A percentile compares a stretch with the other conserved stretches of the same genome.
Conservation (phyloP, 78 protist species). For the Dictyostelium capitatum region DNA sequence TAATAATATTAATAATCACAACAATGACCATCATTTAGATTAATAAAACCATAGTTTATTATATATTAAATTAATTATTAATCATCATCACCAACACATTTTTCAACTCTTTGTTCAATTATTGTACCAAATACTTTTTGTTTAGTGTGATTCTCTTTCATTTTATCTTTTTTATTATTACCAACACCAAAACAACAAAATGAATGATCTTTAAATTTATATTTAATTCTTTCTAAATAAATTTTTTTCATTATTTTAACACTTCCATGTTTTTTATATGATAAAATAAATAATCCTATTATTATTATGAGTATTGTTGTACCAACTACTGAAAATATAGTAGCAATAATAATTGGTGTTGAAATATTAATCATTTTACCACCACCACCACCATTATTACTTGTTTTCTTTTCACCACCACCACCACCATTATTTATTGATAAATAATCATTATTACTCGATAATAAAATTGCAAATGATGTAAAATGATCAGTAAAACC, state of each 20-base stretch:
- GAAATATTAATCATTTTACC: neutral
- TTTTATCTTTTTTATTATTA: neutral
- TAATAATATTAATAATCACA: neutral
- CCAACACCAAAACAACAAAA: neutral
- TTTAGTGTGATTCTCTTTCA: neutral
- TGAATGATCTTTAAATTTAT: neutral
- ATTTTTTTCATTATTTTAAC: slow-evolving; percentile 23
- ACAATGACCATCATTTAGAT: neutral
- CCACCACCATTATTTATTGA: neutral
- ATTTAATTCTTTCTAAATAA: slow-evolving; percentile 12
- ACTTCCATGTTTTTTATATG: slow-evolving; percentile 30
- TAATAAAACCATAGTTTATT: neutral
- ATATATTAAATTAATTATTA: neutral
- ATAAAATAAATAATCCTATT: neutral
- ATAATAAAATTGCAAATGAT: slow-evolving; percentile 18
- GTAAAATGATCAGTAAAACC: slow-evolving; percentile 42
- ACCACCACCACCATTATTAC: neutral
- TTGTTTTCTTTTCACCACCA: neutral
- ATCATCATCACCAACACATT: neutral
- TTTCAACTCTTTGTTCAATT: neutral
- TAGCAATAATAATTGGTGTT: neutral
- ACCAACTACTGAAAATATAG: slow-evolving; percentile 2
- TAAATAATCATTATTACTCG: neutral
- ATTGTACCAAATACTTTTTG: neutral
- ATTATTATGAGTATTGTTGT: neutral